Evolutionary conservation across 1,284 basidiomycete species (phyloP), one percentile per base, ranked within the genome.

Genomic region (Pterulicium gracile): DNA sequence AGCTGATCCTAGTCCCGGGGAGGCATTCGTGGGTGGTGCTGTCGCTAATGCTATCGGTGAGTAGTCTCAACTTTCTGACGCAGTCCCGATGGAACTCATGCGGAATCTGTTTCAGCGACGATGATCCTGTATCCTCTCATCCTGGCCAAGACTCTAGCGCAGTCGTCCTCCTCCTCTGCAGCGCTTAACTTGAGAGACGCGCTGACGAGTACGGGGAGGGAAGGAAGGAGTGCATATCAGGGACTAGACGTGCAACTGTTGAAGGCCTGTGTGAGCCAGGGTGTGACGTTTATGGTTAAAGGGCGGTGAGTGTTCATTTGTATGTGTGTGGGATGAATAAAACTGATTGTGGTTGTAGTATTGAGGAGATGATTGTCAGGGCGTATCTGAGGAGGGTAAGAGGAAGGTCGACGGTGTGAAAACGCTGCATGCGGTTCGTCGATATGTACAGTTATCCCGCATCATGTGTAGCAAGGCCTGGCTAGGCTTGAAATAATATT

Each of bases 211-310:
- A 57, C 60, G 17, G 15, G 19, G 49, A 42, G 58, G 22, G 55
- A 59, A 55, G 32, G 49, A 14, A 48, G 51, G n/a, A 57, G 58
- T 43, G 55, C 59, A 13, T 77, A 77, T 51, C 73, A 75, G 55
- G 75, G 73, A 3, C 60, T 76, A 10, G 61, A 68, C n/a, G 67
- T 66, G 49, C 73, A 77, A 55, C 63, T 77, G 10, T 22, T 73
- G 45, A 78, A 77, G 55, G 74, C 72, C 0, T 72, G 77, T 45
- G 56, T 78, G 21, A 73, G 64, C 50, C 74, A 77, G 54, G 75
- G 75, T 0, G 66, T 77, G 3, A 74, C 74, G 4, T 73, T 77
- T 58, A 57, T 77, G 53, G 67, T 76, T 15, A 78, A 78, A 57
- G 71, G 75, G 52, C 62, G 74, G 72, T 68, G 22, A 44, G 39